phyloP scores from a whole-genome alignment of 2,329 filamentous ascomycete species.

The Cadophora gregata region DNA sequence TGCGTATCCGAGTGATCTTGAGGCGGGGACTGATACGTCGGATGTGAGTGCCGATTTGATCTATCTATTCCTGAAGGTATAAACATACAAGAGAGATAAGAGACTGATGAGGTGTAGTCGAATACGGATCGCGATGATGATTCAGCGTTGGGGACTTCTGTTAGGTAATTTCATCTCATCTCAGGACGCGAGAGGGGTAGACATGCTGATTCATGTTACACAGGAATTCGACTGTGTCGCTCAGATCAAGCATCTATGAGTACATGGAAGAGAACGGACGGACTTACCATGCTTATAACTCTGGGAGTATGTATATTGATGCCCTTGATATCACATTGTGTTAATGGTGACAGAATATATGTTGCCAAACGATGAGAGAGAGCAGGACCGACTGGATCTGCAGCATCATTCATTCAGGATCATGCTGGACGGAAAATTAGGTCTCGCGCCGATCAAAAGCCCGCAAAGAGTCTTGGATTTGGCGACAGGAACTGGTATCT shows the following conservation, averaged over 20 bases:
- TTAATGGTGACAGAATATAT: constrained; percentile 26
- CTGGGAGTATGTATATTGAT: constrained; percentile 42
- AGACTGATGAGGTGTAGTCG: constrained; percentile 17
- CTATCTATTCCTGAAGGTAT: not conserved
- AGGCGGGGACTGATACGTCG: constrained; percentile 27
- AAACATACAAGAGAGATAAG: too few relatives aligned
- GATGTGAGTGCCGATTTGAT: constrained; percentile 11
- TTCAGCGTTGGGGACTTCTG: constrained; percentile 22
- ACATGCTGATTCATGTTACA: not conserved
- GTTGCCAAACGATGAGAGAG: constrained; percentile 30
- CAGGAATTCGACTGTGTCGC: constrained; percentile 27
- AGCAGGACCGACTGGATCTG: constrained; percentile 33
- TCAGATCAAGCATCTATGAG: constrained; percentile 31
- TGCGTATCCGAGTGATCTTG: constrained; percentile 22
- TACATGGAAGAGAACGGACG: constrained; percentile 36
- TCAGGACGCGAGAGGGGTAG: too few relatives aligned
- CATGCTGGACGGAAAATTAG: constrained; percentile 31
- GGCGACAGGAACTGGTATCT: constrained; percentile 50
- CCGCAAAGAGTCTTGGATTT: constrained; percentile 47
- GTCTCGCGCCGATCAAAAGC: constrained; percentile 36
- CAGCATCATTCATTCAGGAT: constrained; percentile 36
- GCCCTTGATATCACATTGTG: not conserved
- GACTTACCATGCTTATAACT: constrained; percentile 42
- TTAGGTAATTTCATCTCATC: constrained; percentile 9
- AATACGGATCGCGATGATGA: constrained; percentile 23